Conservation (phyloP, 306 rosid genomes). For the Abrus precatorius region DNA sequence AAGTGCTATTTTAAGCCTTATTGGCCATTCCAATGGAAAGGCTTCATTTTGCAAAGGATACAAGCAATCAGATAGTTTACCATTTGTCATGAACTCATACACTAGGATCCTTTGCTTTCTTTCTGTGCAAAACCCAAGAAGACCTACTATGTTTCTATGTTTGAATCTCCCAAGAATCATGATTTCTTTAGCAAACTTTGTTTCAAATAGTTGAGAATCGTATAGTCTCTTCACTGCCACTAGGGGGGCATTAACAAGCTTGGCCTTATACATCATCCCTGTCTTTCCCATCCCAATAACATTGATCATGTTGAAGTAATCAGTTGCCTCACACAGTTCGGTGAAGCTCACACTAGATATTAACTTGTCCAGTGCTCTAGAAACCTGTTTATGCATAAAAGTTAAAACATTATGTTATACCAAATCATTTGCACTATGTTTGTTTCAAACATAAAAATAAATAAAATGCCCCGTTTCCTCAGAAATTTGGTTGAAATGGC, state of each 20-base stretch:
- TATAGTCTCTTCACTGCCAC: background rate
- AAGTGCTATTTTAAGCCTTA: conserved; percentile 3
- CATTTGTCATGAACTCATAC: background rate
- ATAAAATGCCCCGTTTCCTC: background rate
- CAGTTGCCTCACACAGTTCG: background rate
- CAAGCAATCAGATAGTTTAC: background rate
- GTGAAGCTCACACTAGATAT: background rate
- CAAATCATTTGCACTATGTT: background rate
- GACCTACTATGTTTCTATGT: background rate
- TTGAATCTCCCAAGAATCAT: background rate
- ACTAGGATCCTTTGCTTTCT: conserved; percentile 4
- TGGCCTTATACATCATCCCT: background rate
- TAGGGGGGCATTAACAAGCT: background rate
- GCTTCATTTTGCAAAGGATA: background rate
- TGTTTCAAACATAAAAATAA: background rate
- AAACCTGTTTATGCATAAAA: background rate
- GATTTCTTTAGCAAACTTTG: background rate
- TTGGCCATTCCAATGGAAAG: background rate
- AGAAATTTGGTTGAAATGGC: too few species aligned
- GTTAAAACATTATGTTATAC: background rate
- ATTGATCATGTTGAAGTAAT: background rate
- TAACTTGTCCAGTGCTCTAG: background rate
- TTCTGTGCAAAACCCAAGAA: background rate
- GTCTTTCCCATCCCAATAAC: background rate
- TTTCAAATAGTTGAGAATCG: background rate